phyloP scores from a whole-genome alignment of 495 filamentous ascomycete genomes.

The Parmelia sp. region DNA sequence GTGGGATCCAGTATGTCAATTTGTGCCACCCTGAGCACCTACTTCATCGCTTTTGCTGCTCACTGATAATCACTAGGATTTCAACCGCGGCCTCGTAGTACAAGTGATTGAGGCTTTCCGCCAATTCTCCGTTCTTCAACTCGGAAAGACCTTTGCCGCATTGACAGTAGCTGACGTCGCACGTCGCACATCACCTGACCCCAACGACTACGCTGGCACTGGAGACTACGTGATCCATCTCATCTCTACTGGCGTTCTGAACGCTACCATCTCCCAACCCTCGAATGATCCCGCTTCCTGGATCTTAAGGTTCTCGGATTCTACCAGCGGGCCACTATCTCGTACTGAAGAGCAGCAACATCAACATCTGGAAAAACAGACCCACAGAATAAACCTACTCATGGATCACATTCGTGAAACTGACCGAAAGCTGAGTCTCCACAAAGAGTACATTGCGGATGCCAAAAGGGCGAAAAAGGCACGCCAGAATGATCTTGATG shows the following conservation, averaged over 20 bases:
- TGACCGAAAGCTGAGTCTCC: conserved; percentile 50
- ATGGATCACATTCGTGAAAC: conserved; percentile 42
- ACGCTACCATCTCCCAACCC: conserved; percentile 46
- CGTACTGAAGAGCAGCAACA: conserved; percentile 42
- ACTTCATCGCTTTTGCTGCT: conserved; percentile 41
- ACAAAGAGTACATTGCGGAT: conserved; percentile 53
- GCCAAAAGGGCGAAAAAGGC: conserved; percentile 41
- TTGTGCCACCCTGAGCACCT: conserved; percentile 40
- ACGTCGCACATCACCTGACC: conserved; percentile 33
- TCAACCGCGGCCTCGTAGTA: conserved; percentile 50
- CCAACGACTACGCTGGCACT: conserved; percentile 37
- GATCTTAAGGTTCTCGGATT: conserved; percentile 34
- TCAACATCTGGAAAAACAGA: conserved; percentile 35
- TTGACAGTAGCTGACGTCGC: conserved; percentile 41
- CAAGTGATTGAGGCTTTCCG: conserved; percentile 45
- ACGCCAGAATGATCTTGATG: conserved; percentile 28
- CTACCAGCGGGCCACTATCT: conserved; percentile 19
- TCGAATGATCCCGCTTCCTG: conserved; percentile 39
- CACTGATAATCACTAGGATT: conserved; percentile 46
- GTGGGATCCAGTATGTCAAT: conserved; percentile 51
- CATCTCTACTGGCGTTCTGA: conserved; percentile 50
- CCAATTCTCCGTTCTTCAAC: conserved; percentile 38
- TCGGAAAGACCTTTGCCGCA: conserved; percentile 44
- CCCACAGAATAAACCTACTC: conserved; percentile 35
- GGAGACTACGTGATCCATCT: conserved; percentile 46